Evolutionary conservation across 2,329 filamentous ascomycete genomes (phyloP).

Genomic region (Penicillium sp.): DNA sequence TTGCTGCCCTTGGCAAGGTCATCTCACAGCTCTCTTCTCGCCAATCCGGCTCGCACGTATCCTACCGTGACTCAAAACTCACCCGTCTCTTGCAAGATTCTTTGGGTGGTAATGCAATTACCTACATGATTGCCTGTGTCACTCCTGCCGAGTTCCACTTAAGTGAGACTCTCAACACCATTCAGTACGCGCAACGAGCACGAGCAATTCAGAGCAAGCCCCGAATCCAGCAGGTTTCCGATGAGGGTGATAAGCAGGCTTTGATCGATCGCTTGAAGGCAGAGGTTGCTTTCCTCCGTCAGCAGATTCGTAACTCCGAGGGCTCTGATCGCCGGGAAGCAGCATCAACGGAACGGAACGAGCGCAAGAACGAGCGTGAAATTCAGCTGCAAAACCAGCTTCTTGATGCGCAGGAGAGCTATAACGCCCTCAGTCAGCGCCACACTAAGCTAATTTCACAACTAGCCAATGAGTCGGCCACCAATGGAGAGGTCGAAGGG

Average conservation of each 20-base stretch:
- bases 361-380: conserved; percentile 82
- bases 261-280: conserved; percentile 91
- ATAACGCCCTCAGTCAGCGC: conserved; percentile 84
- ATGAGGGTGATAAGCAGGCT: conserved; percentile 92
- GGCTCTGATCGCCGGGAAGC: conserved; percentile 62
- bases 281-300: conserved; percentile 88
- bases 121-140: conserved; percentile 99
- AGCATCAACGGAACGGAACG: conserved; percentile 69
- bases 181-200: conserved; percentile 94
- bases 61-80: conserved; percentile 96
- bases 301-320: conserved; percentile 88
- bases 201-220: conserved; percentile 97
- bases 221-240: conserved; percentile 83
- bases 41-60: conserved; percentile 84
- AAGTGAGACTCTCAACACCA: conserved; percentile 95
- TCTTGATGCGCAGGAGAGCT: conserved; percentile 91
- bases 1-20: conserved; percentile 94
- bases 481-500: conserved; percentile 49
- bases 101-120: conserved; percentile 93
- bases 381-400: conserved; percentile 91
- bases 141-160: conserved; percentile 96
- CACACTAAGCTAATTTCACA: conserved; percentile 96
- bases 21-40: conserved; percentile 96
- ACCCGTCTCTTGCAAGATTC: conserved; percentile 95
- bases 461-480: conserved; percentile 74